Conservation (phyloP, 345 rosid genomes). For the Populus ilicifolia region DNA sequence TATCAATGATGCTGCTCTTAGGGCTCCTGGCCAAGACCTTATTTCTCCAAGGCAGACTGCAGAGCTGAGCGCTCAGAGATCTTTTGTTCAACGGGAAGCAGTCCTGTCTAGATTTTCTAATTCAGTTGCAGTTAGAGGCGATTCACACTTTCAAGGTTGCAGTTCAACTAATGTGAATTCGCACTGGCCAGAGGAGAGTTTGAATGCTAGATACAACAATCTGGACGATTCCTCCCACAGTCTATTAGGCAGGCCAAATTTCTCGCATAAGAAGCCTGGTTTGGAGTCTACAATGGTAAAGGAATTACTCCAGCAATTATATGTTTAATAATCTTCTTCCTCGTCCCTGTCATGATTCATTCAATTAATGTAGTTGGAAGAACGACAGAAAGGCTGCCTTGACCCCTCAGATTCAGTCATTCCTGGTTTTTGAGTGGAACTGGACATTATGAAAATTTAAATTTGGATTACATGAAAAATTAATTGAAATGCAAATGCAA, state of each 20-base stretch:
- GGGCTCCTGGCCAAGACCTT: slow-evolving; percentile 15
- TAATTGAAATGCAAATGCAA: not conserved
- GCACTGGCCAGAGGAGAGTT: slow-evolving; percentile 47
- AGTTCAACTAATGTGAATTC: slow-evolving; percentile 35
- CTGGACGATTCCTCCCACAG: slow-evolving; percentile 51
- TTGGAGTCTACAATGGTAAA: slow-evolving; percentile 38
- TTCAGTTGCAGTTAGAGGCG: slow-evolving; percentile 76
- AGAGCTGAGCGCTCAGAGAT: slow-evolving; percentile 46
- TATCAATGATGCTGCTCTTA: slow-evolving; percentile 28
- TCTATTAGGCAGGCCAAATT: slow-evolving; percentile 36
- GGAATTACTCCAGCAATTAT: not conserved
- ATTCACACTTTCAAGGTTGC: slow-evolving; percentile 46
- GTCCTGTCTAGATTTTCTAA: slow-evolving; percentile 66
- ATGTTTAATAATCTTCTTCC: not conserved
- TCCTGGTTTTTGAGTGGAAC: not conserved
- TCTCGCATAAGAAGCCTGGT: slow-evolving; percentile 30
- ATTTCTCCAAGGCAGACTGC: slow-evolving; percentile 33
- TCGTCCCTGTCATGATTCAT: slow-evolving; percentile 6
- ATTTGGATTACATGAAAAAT: not conserved
- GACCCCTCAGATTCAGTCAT: not conserved
- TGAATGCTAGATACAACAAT: slow-evolving; percentile 21
- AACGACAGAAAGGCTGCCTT: not conserved
- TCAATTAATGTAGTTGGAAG: not conserved
- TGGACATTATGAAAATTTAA: not conserved
- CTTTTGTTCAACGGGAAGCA: slow-evolving; percentile 42